Base-by-base conservation (phyloP, 2,329 filamentous ascomycete genomes). In the Teratosphaeria zuluensis region DNA sequence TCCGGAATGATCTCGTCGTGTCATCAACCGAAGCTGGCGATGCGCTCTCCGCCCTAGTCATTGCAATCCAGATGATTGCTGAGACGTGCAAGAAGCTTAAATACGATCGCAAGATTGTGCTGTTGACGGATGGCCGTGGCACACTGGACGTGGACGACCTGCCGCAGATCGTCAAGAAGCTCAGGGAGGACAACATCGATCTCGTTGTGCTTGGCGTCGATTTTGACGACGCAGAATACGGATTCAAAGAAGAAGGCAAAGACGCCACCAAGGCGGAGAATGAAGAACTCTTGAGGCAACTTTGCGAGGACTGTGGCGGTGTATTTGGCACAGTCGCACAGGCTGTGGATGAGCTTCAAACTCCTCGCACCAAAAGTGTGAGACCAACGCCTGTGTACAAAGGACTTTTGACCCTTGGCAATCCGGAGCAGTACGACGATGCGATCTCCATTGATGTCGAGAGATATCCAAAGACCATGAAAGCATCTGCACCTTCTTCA, bases 161-260 rank as follows among this genome's bases (percentile, higher is more conserved):
- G 14, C 80, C 82, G 1, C 80, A 86, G 1, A 91, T 97, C 62
- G 79, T 83, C 0, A 76, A 76, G 51, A 90, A 90, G 70, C 83
- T 96, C 53, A 89, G 89, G 62, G 81, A 87, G 8, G 83, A 87
- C 42, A 82, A 81, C 3, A 94, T 97, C 60, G 84, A 94, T 62
- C 77, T 99, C 51, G 81, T 87, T 1, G 77, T 97, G 11, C 75
- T 97, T 57, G 94, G 94, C 14, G 84, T 95, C 19, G 94, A 99
- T 71, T 97, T 99, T 73, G 91, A 99, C 70, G 91, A 96, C 71
- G 71, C 84, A 1, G 91, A 95, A 1, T 96, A 87, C 69, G 92
- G 92, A 51, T 89, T 90, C 70, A 95, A 95, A 72, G 92, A 97
- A 75, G 91, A 96, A 72, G 83, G 88, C 63, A 99, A 99, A 71